These are phyloP conservation scores for Xerophyta viscosa DNA, from an alignment of 106 monocot genomes.

Conservation along the genomic window DNA sequence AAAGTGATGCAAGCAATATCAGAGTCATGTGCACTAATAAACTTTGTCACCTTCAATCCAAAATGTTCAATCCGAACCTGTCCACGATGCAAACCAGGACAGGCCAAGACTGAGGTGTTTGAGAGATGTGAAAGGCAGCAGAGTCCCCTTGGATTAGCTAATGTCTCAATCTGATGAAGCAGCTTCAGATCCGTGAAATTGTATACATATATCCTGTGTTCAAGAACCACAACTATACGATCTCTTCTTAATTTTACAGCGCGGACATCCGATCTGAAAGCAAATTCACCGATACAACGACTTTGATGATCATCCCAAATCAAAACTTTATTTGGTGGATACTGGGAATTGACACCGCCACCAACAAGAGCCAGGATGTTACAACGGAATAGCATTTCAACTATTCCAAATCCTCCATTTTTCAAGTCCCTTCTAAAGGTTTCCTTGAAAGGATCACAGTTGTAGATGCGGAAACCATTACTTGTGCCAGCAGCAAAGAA, in stretches of 20 bases:
- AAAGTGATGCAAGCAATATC: constrained; percentile 66
- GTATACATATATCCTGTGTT: constrained; percentile 84
- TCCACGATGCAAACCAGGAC: constrained; percentile 62
- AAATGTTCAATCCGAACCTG: constrained; percentile 83
- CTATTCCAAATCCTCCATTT: constrained; percentile 80
- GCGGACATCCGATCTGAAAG: constrained; percentile 79
- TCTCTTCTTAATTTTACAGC: constrained; percentile 65
- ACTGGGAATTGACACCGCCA: constrained; percentile 60
- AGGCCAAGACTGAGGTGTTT: constrained; percentile 74
- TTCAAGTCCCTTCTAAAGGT: constrained; percentile 79
- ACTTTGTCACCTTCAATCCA: constrained; percentile 77
- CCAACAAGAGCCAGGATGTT: constrained; percentile 93
- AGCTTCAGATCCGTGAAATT: constrained; percentile 76
- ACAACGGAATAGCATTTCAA: constrained; percentile 74
- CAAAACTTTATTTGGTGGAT: constrained; percentile 88
- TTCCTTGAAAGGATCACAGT: constrained; percentile 79
- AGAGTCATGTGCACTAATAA: constrained; percentile 83
- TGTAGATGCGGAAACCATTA: constrained; percentile 75
- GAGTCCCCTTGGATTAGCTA: constrained; percentile 72
- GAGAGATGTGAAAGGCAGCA: constrained; percentile 81
- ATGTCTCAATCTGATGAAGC: constrained; percentile 84
- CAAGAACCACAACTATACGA: constrained; percentile 77
- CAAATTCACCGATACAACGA: constrained; percentile 75
- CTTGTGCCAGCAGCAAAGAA: constrained; percentile 82
- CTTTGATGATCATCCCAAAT: constrained; percentile 84